These are phyloP conservation scores for Plenodomus lindquistii DNA, from an alignment of 2,329 filamentous ascomycete genomes.

Conservation along the genomic window DNA sequence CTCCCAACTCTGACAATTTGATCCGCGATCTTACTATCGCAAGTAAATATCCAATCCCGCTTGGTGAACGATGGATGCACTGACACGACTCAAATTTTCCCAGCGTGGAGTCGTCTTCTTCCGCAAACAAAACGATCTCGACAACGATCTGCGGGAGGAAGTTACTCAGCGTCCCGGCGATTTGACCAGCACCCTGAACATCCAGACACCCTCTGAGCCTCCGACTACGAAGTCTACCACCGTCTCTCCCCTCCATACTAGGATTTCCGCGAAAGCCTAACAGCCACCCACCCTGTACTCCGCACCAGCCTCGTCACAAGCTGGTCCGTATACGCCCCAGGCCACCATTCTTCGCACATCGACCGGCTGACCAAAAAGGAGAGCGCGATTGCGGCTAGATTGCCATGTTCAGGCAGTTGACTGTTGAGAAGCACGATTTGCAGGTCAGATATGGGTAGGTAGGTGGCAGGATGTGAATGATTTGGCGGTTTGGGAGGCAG, in stretches of 20 bases:
- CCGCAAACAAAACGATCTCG: slow-evolving; percentile 56
- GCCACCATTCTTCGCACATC: slow-evolving; percentile 46
- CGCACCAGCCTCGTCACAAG: slow-evolving; percentile 52
- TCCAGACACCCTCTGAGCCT: slow-evolving; percentile 42
- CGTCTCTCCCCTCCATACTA: slow-evolving; percentile 54
- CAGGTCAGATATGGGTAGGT: slow-evolving; percentile 56
- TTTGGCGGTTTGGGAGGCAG: slow-evolving; percentile 69
- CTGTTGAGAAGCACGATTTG: slow-evolving; percentile 56
- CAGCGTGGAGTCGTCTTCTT: slow-evolving; percentile 60
- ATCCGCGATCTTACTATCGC: slow-evolving; percentile 64
- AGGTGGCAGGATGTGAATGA: slow-evolving; percentile 54
- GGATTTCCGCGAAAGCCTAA: slow-evolving; percentile 53
- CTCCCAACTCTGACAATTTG: slow-evolving; percentile 66
- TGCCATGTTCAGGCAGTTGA: slow-evolving; percentile 49
- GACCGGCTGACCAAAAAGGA: slow-evolving; percentile 52
- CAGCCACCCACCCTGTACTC: slow-evolving; percentile 59
- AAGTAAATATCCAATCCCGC: slow-evolving; percentile 16
- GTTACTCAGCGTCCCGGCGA: slow-evolving; percentile 60
- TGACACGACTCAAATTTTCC: slow-evolving; percentile 44
- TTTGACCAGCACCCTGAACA: slow-evolving; percentile 58
- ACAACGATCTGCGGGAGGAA: slow-evolving; percentile 58
- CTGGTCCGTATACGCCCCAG: slow-evolving; percentile 52
- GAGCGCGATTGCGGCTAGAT: slow-evolving; percentile 47
- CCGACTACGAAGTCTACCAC: slow-evolving; percentile 53
- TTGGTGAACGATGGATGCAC: neutral